Evolutionary conservation across 306 rosid species (phyloP), one percentile per base, ranked within the genome.

Genomic region (Leucaena leucocephala): DNA sequence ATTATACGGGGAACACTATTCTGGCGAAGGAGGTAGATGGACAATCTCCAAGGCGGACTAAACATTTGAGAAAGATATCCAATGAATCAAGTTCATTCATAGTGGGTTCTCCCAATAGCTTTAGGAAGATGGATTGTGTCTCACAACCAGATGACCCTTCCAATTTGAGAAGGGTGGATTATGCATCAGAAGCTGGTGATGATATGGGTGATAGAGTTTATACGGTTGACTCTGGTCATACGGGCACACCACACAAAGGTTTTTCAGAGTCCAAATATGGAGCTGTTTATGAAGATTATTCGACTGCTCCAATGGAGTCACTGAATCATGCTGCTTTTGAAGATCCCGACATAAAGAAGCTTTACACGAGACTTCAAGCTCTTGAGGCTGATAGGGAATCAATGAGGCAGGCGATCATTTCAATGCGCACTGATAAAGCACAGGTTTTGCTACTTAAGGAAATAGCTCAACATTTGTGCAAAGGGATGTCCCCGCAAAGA

Each of bases 341-440:
- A 34, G 99, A 91, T 84, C 96, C 97, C 0, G 89, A 91, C 19
- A 76, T 91, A 45, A 91, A 89, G 89, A 96, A 93, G 88, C 98
- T 96, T 84, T 90, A 78, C 87, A 75, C 74, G 92, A 90, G 99
- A 84, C 97, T 96, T 89, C 98, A 93, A 83, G 97, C 93, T 78
- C 97, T 96, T 50, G 99, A 96, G 87, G 97, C 98, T 13, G 99
- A 96, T 82, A 87, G 97, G 86, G 99, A 96, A 76, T 96, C 99
- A 77, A 96, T 96, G 99, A 93, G 91, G 88, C 98, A 96, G 81
- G 85, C 98, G 54, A 84, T 96, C 77, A 83, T 93, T 84, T 88
- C 98, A 0, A 96, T 96, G 96, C 89, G 97, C 66, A 90, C 99
- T 3, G 99, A 96, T 81, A 91, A 96, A 79, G 96, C 97, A 52